A percentile compares a stretch with the other conserved stretches of the same genome.
Evolutionary conservation across 257 asterid genomes (phyloP).

Genomic region (Solanum arcanum): DNA sequence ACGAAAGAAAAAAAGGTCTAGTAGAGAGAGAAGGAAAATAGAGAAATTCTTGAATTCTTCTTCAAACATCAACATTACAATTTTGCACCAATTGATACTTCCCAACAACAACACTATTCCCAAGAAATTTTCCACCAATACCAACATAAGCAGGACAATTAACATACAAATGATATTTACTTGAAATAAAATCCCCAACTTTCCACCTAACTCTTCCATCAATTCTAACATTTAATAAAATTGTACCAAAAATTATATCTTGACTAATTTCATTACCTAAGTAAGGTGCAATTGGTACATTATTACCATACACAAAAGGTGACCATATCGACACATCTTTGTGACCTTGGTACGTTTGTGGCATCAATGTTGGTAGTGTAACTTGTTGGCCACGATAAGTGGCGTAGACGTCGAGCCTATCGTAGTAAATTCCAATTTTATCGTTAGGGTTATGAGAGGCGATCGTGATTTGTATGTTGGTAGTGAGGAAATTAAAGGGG

Average conservation of each 20-base stretch:
- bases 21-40: neutral
- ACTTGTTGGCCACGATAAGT: slow-evolving; percentile 59
- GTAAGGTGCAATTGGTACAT: slow-evolving; percentile 47
- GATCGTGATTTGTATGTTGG: slow-evolving; percentile 47
- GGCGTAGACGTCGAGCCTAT: slow-evolving; percentile 38
- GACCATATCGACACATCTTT: slow-evolving; percentile 56
- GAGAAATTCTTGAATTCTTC: neutral
- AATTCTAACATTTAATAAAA: slow-evolving; percentile 30
- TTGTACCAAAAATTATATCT: slow-evolving; percentile 37
- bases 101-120: slow-evolving; percentile 15
- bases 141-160: slow-evolving; percentile 75
- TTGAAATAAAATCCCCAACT: slow-evolving; percentile 56
- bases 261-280: slow-evolving; percentile 13
- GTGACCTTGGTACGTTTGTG: slow-evolving; percentile 52
- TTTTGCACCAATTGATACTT: slow-evolving; percentile 32
- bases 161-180: slow-evolving; percentile 42
- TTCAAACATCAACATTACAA: slow-evolving; percentile 50
- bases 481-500: slow-evolving; percentile 31
- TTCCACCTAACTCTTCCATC: slow-evolving; percentile 64
- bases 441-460: slow-evolving; percentile 50
- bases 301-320: slow-evolving; percentile 37
- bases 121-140: slow-evolving; percentile 14
- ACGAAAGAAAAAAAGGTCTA: neutral
- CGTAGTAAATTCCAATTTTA: slow-evolving; percentile 51
- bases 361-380: slow-evolving; percentile 34